These are phyloP conservation scores for Primulina eburnea DNA, from an alignment of 257 asterid genomes.

Conservation along the genomic window DNA sequence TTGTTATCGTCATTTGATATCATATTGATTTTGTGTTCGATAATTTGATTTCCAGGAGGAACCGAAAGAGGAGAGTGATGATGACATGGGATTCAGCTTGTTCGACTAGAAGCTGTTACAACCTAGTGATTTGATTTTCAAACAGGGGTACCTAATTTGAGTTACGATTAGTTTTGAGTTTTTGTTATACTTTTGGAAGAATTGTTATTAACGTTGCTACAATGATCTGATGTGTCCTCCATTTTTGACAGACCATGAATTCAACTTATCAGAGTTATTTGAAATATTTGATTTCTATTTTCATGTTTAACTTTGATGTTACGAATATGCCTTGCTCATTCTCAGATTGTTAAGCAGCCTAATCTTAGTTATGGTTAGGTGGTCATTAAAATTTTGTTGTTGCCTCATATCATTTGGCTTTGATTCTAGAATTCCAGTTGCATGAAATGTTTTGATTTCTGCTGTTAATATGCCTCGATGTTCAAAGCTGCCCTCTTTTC, in stretches of 20 bases:
- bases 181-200: constrained; percentile 10
- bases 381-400: too few relatives aligned
- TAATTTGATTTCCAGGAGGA: constrained; percentile 40
- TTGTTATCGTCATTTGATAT: too few relatives aligned
- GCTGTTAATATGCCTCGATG: too few relatives aligned
- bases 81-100: constrained; percentile 51
- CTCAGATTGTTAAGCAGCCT: too few relatives aligned
- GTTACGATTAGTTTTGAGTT: neutral
- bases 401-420: neutral
- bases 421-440: too few relatives aligned
- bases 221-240: neutral
- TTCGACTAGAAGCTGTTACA: constrained; percentile 36
- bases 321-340: too few relatives aligned
- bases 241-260: neutral
- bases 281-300: too few relatives aligned
- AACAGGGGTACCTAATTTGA: constrained; percentile 9
- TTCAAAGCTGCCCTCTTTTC: too few relatives aligned
- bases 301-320: too few relatives aligned
- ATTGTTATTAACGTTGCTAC: neutral
- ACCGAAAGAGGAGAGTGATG: constrained; percentile 53
- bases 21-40: neutral
- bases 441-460: neutral
- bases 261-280: neutral
- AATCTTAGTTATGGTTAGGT: too few relatives aligned
- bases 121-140: constrained; percentile 4